Base-by-base conservation (phyloP, 495 filamentous ascomycete species). In the Neurospora intermedia region DNA sequence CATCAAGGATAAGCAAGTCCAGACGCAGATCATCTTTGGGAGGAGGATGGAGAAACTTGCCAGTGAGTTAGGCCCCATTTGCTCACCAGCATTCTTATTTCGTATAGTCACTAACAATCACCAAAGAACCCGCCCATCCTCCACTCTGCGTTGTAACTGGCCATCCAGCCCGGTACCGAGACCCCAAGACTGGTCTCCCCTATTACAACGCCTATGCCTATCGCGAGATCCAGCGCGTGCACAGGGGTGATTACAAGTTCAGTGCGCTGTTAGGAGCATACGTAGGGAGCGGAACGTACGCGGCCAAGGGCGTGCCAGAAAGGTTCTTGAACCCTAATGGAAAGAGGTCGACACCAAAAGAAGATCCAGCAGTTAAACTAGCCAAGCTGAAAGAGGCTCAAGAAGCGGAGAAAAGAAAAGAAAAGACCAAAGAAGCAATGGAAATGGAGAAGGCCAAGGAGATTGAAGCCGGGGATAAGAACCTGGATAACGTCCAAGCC, bases 141-240 rank as follows among this genome's bases (percentile, higher is more conserved):
- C 79, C 87, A 69, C 85, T 90, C 69, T 97, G 93, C 80, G 89
- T 89, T 71, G 94, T 97, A 80, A 96, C 93, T 10, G 89, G 89
- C 75, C 88, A 92, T 69, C 89, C 91, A 48, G 93, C 93, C 27
- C 88, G 86, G 62, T 96, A 93, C 80, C 85, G 89, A 43, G 93
- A 97, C 76, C 91, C 92, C 0, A 86, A 85, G 74, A 96, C 93
- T 0, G 90, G 90, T 0, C 85, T 97, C 31, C 88, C 91, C 11
- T 97, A 93, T 80, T 87, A 87, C 45, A 93, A 91, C 76, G 82
- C 88, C 31, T 89, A 90, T 73, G 93, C 92, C 9, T 96, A 91
- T 80, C 86, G 86, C 71, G 88, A 94, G 82, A 90, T 93, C 31
- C 88, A 89, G 78, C 85, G 84, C 73, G 88, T 94, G 42, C 83